Evolutionary conservation across 441 rosid species (phyloP), one percentile per base, ranked within the genome.

Genomic region (Viola pubescens): DNA sequence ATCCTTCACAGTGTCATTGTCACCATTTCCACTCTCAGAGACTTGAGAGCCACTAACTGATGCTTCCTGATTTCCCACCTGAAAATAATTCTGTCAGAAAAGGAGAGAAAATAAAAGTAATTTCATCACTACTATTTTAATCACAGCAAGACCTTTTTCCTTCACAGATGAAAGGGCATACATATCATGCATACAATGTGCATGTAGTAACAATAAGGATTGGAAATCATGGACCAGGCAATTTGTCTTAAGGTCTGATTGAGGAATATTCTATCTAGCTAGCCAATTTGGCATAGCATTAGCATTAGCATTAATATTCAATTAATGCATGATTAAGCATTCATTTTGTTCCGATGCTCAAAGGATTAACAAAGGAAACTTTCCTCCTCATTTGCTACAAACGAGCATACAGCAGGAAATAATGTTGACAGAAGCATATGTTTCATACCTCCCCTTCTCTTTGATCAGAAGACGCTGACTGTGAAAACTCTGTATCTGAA

Each of bases 381-480:
- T 45, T 44, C 61, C 41, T 16, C 60, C 47, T 41, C 14, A n/a
- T 46, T 68, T 48, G 56, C 7, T 6, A 47, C 6, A 34, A 46
- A 62, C 19, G 39, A 37, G 11, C 19, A 52, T 0, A 19, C n/a
- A 58, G 13, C n/a, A 14, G 9, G 8, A 58, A 54, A 16, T 40
- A 49, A 49, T 38, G 26, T 4, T 9, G 49, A 42, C 14, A 37
- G 47, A 52, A 43, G 47, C 10, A 47, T 51, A 67, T 46, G 16
- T 44, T 57, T 52, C 58, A 48, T 74, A 89, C 98, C 96, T 86
- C 85, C 64, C 74, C 81, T 77, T 76, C 86, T 74, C 65, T 77
- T 75, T 81, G 85, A 48, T 77, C 83, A 57, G 38, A 52, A 37
- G 71, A 59, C 45, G 75, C 87, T 57, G 80, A 64, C 61, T 79